These are phyloP conservation scores for Colletotrichum australisinense DNA, from an alignment of 2,329 filamentous ascomycete genomes.

Conservation along the genomic window DNA sequence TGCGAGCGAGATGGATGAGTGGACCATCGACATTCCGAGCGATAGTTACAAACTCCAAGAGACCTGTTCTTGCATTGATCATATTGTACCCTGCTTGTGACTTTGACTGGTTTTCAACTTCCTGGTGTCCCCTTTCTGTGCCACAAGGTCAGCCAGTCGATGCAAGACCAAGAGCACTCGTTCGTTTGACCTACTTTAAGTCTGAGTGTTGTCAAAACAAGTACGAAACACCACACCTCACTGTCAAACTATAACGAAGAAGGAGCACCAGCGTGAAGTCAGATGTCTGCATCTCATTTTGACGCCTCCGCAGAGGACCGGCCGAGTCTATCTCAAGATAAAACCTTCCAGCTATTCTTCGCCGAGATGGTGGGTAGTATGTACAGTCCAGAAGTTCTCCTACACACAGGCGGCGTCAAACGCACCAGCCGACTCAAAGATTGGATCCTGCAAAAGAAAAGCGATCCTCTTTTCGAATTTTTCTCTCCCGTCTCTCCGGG, in stretches of 20 bases:
- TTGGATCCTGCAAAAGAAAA: neutral
- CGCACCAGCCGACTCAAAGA: conserved; percentile 2
- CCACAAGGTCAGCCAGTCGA: too few relatives aligned
- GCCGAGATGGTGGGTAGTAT: conserved; percentile 6
- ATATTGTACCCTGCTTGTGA: neutral
- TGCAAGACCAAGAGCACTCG: neutral
- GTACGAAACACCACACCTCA: neutral
- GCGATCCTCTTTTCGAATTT: neutral
- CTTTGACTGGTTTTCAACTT: neutral
- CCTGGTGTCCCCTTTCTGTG: too few relatives aligned
- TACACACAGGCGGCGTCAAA: conserved; percentile 16
- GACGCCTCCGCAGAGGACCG: neutral
- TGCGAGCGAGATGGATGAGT: neutral
- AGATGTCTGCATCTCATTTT: conserved; percentile 25
- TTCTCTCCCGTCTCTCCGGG: neutral
- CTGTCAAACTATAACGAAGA: neutral
- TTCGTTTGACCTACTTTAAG: neutral
- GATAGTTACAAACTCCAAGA: neutral
- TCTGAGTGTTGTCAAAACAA: neutral
- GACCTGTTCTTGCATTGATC: neutral
- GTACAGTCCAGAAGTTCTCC: conserved; percentile 18
- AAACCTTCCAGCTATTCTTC: neutral
- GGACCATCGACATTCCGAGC: neutral
- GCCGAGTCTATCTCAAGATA: neutral
- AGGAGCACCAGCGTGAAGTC: neutral